Conservation (phyloP, 768 basidiomycete genomes). For the Dendrothele bispora region DNA sequence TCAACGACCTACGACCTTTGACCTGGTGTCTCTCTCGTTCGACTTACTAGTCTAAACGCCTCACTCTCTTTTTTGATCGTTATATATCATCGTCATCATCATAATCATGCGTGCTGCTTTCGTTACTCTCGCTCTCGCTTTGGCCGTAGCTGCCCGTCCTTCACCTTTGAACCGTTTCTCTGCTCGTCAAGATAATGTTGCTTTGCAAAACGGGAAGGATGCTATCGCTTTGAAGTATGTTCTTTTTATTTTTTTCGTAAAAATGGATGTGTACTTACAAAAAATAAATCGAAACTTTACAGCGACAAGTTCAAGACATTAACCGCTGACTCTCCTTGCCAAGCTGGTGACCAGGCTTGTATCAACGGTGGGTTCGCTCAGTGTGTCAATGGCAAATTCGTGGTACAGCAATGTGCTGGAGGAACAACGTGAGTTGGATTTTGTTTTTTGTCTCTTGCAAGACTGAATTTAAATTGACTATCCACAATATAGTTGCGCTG, state of each 20-base stretch:
- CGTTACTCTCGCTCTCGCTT: slow-evolving; percentile 31
- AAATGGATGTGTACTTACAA: no score
- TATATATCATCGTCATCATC: slow-evolving; percentile 32
- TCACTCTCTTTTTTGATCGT: slow-evolving; percentile 13
- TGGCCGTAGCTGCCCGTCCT: slow-evolving; percentile 35
- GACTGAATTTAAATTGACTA: background rate
- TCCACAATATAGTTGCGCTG: slow-evolving; percentile 38
- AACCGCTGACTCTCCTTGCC: slow-evolving; percentile 32
- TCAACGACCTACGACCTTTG: slow-evolving; percentile 13
- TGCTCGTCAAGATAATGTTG: slow-evolving; percentile 31
- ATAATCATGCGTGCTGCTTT: slow-evolving; percentile 29
- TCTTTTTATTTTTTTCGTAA: no score
- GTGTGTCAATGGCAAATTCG: slow-evolving; percentile 50
- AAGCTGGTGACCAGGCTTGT: slow-evolving; percentile 46
- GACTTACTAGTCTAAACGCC: slow-evolving; percentile 3
- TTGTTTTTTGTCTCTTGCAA: background rate
- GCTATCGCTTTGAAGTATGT: slow-evolving; percentile 36
- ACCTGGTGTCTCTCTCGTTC: slow-evolving; percentile 28
- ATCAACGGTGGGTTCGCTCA: slow-evolving; percentile 50
- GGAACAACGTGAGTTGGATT: slow-evolving; percentile 33
- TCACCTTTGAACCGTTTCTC: no score
- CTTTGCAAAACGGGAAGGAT: slow-evolving; percentile 19
- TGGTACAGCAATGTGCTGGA: slow-evolving; percentile 31
- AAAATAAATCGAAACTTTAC: no score
- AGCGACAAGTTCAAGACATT: slow-evolving; percentile 36